Evolutionary conservation across 108 stramenopile genomes (phyloP).

Genomic region (Epipyxis sp.): DNA sequence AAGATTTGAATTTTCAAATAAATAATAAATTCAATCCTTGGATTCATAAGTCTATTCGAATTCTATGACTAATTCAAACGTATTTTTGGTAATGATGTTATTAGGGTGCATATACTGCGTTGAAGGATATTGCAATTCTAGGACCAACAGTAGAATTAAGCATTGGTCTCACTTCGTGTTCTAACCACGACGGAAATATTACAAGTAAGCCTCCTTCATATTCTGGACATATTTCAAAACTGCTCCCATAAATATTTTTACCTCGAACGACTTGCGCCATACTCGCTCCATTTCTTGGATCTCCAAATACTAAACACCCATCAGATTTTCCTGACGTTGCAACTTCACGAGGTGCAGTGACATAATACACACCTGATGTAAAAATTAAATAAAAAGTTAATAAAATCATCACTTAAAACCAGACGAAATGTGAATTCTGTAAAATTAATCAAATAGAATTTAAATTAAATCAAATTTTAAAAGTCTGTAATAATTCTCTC

Average conservation of each 20-base stretch:
- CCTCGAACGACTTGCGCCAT: neutral
- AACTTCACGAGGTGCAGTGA: neutral
- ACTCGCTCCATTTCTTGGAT: neutral
- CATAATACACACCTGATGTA: slow-evolving; percentile 15
- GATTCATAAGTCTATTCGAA: no score
- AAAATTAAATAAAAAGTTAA: no score
- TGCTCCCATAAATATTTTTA: neutral
- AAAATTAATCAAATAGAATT: no score
- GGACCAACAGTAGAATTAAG: neutral
- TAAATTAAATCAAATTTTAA: no score
- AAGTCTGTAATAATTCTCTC: no score
- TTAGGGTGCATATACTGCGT: neutral
- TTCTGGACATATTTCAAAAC: slow-evolving; percentile 9
- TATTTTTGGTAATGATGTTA: neutral
- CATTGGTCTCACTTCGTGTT: slow-evolving; percentile 1
- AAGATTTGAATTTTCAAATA: no score
- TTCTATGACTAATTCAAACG: no score
- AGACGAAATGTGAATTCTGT: no score
- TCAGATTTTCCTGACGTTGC: neutral
- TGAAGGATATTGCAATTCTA: slow-evolving; percentile 1
- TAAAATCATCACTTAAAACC: no score
- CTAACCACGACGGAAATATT: neutral
- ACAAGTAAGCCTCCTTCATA: slow-evolving; percentile 15
- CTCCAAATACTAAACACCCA: neutral
- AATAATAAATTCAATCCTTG: no score